phyloP scores from a whole-genome alignment of 306 rosid species.

The Mimosa bimucronata region DNA sequence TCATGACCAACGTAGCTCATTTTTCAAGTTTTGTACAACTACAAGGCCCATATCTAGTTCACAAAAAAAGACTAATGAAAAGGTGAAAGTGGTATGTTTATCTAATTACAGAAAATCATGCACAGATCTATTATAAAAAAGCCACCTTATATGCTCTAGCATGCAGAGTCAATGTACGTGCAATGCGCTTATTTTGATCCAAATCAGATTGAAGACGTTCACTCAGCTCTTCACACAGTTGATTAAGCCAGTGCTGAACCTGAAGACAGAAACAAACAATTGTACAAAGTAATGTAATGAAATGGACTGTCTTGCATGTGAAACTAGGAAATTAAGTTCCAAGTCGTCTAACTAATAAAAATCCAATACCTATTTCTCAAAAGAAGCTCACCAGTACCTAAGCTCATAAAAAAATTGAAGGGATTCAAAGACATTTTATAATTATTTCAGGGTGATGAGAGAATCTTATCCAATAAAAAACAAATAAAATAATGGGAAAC shows the following conservation, averaged over 20 bases:
- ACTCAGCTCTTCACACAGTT: conserved; percentile 79
- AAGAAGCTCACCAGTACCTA: conserved; percentile 25
- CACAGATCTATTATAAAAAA: conserved; percentile 29
- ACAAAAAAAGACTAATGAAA: neutral
- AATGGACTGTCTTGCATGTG: conserved; percentile 2
- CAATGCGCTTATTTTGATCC: conserved; percentile 84
- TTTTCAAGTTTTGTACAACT: neutral
- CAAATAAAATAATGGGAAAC: neutral
- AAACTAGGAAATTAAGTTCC: conserved; percentile 8
- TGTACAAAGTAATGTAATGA: conserved; percentile 11
- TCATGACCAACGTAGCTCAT: neutral
- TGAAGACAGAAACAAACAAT: conserved; percentile 41
- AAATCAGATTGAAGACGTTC: conserved; percentile 84
- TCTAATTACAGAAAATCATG: conserved; percentile 20
- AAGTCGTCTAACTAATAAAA: neutral
- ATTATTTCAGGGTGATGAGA: conserved; percentile 10
- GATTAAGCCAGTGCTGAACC: conserved; percentile 90
- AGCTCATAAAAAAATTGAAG: conserved; percentile 2
- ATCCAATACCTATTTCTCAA: neutral
- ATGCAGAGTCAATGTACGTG: conserved; percentile 79
- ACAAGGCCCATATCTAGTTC: neutral
- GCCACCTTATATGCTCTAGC: conserved; percentile 76
- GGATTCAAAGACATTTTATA: neutral
- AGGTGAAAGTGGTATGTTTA: conserved; percentile 18
- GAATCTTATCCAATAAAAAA: conserved; percentile 10